Evolutionary conservation across 768 basidiomycete genomes (phyloP), one percentile per base, ranked within the genome.

Genomic region (Terana coerulea): DNA sequence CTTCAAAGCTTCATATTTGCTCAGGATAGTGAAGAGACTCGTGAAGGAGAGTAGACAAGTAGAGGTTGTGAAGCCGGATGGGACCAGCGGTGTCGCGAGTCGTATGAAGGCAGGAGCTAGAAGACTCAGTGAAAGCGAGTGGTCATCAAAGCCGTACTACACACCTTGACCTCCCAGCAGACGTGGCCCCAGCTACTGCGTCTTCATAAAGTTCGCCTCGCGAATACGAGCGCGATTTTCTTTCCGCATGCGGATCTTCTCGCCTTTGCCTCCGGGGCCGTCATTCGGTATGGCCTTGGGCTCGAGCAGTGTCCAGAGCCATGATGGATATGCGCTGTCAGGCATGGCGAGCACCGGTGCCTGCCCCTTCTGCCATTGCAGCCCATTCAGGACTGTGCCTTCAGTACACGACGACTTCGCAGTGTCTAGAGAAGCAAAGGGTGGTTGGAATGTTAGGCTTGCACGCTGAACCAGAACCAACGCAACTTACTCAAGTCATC

Each of bases 291-390:
- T 71, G 35, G 75, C 75, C 61, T 78, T 79, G 4, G 83, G 77
- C 53, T 82, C 67, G 17, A 90, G 69, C 33, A 92, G 62, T 12
- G 76, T 83, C 94, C 94, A 97, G 34, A 97, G 66, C 94, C 94
- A 97, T 6, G 79, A 66, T 3, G 94, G 94, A 65, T 97, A 95
- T 58, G 84, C 82, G 37, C 88, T 85, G 66, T 97, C 94, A 0
- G 87, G 72, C 10, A 77, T 69, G 1, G 94, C 89, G 21, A 90
- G 65, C 0, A 95, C 81, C 5, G 89, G 83, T 0, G 79, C 70
- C 62, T 94, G 88, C 47, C 80, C 84, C 67, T 95, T 95, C 47
- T 92, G 74, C 61, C 90, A 92, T 60, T 88, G 85, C 5, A 89
- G 63, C 2, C 92, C 93, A n/a, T 73, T 72, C n/a, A 97, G 65